phyloP scores from a whole-genome alignment of 78 protist species.

The Planoprotostelium fungivorum region DNA sequence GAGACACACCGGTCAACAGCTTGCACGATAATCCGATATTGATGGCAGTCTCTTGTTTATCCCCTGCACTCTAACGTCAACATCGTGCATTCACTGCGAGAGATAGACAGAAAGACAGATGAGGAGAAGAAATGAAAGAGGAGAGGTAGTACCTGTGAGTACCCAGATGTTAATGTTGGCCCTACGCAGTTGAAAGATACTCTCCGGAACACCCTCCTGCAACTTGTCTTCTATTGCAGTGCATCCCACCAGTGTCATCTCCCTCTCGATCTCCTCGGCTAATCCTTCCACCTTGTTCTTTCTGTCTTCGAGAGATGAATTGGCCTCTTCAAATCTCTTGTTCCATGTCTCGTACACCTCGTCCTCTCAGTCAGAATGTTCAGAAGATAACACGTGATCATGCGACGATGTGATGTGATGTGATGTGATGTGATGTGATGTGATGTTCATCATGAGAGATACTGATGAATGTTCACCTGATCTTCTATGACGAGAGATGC shows the following conservation, averaged over 20 bases:
- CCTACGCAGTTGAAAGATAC: conserved; percentile 45
- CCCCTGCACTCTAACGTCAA: too few relatives aligned
- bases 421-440: too few relatives aligned
- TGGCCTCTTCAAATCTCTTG: conserved; percentile 29
- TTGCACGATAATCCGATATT: conserved; percentile 80
- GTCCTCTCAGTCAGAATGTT: too few relatives aligned
- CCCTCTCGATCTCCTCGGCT: conserved; percentile 62
- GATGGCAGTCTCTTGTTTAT: conserved; percentile 96
- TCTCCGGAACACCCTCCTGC: conserved; percentile 83
- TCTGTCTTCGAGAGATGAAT: conserved; percentile 10
- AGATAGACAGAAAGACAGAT: too few relatives aligned
- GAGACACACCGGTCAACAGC: conserved; percentile 2
- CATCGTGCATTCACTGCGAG: too few relatives aligned
- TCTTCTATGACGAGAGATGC: conserved; percentile 57
- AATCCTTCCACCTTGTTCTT: conserved; percentile 8
- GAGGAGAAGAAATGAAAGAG: too few relatives aligned
- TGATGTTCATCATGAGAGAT: too few relatives aligned
- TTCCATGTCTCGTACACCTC: conserved; percentile 41
- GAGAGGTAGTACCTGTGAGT: conserved; percentile 97
- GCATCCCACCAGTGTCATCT: conserved; percentile 71
- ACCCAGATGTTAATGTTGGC: conserved; percentile 90
- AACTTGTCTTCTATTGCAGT: conserved; percentile 91
- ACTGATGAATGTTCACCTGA: conserved; percentile 24
- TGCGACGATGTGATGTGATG: too few relatives aligned
- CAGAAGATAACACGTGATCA: too few relatives aligned